A percentile compares a stretch with the other conserved stretches of the same genome.
phyloP scores from a whole-genome alignment of 192 early-diverging fungal genomes.

The Geranomyces michiganensis region DNA sequence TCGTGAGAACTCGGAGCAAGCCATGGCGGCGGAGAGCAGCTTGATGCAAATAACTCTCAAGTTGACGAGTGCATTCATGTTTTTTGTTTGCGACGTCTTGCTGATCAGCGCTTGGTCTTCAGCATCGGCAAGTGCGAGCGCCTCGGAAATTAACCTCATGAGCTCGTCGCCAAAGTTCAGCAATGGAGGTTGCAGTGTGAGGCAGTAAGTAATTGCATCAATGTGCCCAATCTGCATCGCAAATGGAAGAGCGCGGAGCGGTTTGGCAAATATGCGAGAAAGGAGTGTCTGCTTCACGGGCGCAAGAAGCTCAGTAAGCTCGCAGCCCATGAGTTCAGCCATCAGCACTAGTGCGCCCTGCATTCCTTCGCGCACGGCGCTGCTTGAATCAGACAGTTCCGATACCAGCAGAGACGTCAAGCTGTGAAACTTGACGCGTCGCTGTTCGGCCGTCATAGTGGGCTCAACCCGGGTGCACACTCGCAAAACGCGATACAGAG shows the following conservation, averaged over 20 bases:
- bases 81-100: slow-evolving; percentile 80
- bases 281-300: slow-evolving; percentile 85
- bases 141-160: slow-evolving; percentile 85
- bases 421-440: slow-evolving; percentile 70
- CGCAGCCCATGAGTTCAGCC: slow-evolving; percentile 74
- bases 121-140: slow-evolving; percentile 90
- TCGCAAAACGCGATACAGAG: slow-evolving; percentile 72
- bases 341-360: slow-evolving; percentile 81
- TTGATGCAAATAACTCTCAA: slow-evolving; percentile 96
- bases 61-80: slow-evolving; percentile 77
- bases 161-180: slow-evolving; percentile 92
- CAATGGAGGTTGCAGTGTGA: slow-evolving; percentile 84
- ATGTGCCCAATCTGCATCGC: slow-evolving; percentile 98
- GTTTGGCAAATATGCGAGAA: slow-evolving; percentile 93
- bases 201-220: slow-evolving; percentile 96
- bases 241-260: slow-evolving; percentile 91
- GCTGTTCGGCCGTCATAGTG: slow-evolving; percentile 3
- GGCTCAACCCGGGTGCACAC: slow-evolving; percentile 55
- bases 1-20: slow-evolving; percentile 78
- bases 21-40: slow-evolving; percentile 92
- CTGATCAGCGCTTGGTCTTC: slow-evolving; percentile 95
- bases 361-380: slow-evolving; percentile 83
- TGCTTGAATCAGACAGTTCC: slow-evolving; percentile 91
- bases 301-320: slow-evolving; percentile 81
- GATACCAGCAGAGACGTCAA: slow-evolving; percentile 79